Percentiles rank a stretch among this genome's conserved stretches.
Conservation (phyloP, 176 grass and related monocot genomes). For the Eragrostis nindensis region DNA sequence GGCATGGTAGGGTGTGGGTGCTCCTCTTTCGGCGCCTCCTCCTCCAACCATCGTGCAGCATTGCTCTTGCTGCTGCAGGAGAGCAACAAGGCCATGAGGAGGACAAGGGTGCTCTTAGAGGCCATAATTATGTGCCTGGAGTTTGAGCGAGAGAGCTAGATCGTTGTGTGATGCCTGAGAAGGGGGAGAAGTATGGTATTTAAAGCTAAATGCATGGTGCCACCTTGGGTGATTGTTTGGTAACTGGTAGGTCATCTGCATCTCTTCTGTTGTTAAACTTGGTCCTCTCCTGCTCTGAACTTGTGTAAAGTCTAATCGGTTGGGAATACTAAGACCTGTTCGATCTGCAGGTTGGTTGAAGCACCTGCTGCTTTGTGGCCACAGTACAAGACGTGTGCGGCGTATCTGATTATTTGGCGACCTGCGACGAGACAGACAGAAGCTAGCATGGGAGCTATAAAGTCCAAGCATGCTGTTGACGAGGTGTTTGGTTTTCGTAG, state of each 20-base stretch:
- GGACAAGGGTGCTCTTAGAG: not conserved
- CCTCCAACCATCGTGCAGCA: constrained; percentile 22
- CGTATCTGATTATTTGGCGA: not conserved
- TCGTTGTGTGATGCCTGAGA: not conserved
- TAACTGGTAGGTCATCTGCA: constrained; percentile 26
- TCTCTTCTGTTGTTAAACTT: not conserved
- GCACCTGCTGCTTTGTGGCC: not conserved
- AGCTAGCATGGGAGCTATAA: not conserved
- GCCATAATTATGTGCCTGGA: not conserved
- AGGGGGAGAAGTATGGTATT: not conserved
- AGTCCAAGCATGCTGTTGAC: not conserved
- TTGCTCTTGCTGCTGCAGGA: constrained; percentile 22
- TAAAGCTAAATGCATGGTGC: not conserved
- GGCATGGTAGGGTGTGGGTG: not conserved
- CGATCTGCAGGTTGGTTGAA: not conserved
- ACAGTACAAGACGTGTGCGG: not conserved
- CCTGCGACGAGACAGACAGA: not conserved
- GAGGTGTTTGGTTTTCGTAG: not conserved
- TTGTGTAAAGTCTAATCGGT: not conserved
- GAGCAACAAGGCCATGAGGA: constrained; percentile 8
- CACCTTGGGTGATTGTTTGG: not conserved
- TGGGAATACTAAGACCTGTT: not conserved
- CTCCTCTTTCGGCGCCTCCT: constrained; percentile 30
- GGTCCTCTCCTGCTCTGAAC: not conserved
- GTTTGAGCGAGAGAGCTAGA: not conserved